A percentile compares a stretch with the other conserved stretches of the same genome.
phyloP scores from a whole-genome alignment of 2,329 filamentous ascomycete genomes.

The Xylariaceae sp. region DNA sequence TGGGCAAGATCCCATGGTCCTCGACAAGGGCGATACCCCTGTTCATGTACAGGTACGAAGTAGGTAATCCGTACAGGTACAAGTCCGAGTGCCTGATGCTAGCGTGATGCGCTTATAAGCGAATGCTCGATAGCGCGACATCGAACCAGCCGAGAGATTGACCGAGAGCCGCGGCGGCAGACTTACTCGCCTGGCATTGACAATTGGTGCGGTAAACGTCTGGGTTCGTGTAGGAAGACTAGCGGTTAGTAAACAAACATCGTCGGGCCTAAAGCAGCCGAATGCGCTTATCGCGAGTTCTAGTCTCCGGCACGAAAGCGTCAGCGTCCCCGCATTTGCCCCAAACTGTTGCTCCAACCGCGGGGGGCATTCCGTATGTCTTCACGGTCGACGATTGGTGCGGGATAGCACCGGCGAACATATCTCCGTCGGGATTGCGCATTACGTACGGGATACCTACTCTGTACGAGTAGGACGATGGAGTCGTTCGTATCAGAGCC shows the following conservation, averaged over 20 bases:
- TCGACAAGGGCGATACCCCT: no score
- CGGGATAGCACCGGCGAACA: constrained; percentile 3
- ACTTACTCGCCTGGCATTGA: neutral
- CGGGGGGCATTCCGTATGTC: neutral
- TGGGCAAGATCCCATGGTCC: no score
- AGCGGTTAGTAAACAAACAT: neutral
- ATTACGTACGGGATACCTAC: no score
- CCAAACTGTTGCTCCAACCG: constrained; percentile 5
- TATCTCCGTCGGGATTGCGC: neutral
- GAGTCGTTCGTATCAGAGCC: no score
- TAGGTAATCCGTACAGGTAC: no score
- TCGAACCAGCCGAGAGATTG: neutral
- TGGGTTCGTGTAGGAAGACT: neutral
- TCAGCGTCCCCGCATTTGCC: constrained; percentile 18
- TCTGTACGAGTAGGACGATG: no score
- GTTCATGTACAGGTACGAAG: no score
- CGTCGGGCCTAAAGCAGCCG: constrained; percentile 21
- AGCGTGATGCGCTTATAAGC: no score
- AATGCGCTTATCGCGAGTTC: constrained; percentile 11
- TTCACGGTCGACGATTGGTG: constrained; percentile 9
- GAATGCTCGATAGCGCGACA: neutral
- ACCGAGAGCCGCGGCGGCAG: neutral
- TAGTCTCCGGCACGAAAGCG: constrained; percentile 1
- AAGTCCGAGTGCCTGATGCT: no score
- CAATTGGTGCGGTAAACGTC: constrained; percentile 22